Base-by-base conservation (phyloP, 2,329 filamentous ascomycete genomes). In the Calonectria fujianensis region DNA sequence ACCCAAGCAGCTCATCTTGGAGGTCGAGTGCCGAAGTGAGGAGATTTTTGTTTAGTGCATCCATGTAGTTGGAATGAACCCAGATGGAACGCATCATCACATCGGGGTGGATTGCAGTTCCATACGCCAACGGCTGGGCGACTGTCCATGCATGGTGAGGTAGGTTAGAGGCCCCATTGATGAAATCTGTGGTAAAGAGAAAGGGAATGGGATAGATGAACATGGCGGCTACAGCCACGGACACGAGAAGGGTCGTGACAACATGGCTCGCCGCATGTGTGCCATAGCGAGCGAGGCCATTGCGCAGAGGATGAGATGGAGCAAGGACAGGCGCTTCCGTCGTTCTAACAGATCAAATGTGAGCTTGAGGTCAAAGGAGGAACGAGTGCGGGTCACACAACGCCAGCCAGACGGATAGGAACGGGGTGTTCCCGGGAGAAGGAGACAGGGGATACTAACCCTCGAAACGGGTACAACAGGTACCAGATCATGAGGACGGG, bases 71-170 rank as follows among this genome's bases (percentile, higher is more conserved):
- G 76, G 94, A 94, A 81, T 96, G 94, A 20, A 96, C 90, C 94
- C 94, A 96, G 71, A 95, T 90, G 72, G 94, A 94, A 78, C 94
- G 93, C 91, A 96, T 94, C 71, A 94, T 91, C n/a, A 96, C 92
- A 82, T 96, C 94, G 5, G 93, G 90, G 69, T 88, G 85, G 57
- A 88, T 86, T 32, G 85, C 82, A 6, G 85, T 84, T 69, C 87
- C 87, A 63, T 90, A 90, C 45, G 90, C 85, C 69, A 94, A 87
- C 35, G 93, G 91, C 74, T 92, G 91, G 8, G 93, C 93, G 48
- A 93, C 93, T 32, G 94, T 96, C 94, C 94, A 96, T 78, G 94
- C 94, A 90, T 96, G 93, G 81, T 93, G 92, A 37, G 94, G 94
- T 10, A 96, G 87, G 75, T 92, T 94, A 68, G 93, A 93, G 31